Evolutionary conservation across 2,329 filamentous ascomycete genomes (phyloP), one percentile per base, ranked within the genome.

Genomic region (Diaporthe sp.): DNA sequence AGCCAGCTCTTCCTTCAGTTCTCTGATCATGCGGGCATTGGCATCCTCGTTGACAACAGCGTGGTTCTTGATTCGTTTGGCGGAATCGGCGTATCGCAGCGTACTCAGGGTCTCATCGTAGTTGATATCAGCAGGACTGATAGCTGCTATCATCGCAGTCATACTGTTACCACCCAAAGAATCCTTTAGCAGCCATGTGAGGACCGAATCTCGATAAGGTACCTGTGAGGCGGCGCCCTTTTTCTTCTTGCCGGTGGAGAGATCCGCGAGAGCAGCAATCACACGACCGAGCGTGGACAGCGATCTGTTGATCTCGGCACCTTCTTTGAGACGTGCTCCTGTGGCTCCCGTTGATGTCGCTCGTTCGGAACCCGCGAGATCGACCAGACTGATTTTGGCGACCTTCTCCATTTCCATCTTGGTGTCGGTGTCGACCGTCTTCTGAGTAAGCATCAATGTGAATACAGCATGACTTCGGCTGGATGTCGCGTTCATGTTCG

Each of bases 401-500:
- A 98, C 96, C 85, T 98, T 98, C 85, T 99, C 97, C 81, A 96
- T 94, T 80, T 96, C 95, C 96, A 99, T 97, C 78, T 95, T 97
- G 0, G 97, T 98, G 83, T 98, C 95, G 2, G 91, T 87, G 82
- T 99, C 97, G 82, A 94, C 94, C 76, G 94, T 92, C 84, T 98
- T 98, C 84, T 99, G 97, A 0, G 95, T 98, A 62, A 99, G 88
- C 81, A 96, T 98, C 72, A 99, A 88, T 28, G 97, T 99, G 83
- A 99, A 99, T 70, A 99, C 97, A 55, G 97, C 97, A 84, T 99
- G 97, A 83, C 96, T 98, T 88, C 97, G 93, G 90, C 95, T 98
- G 76, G 95, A 98, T 0, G 97, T 99, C 85, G 98, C 97, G 88
- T 99, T 99, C 97, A 99, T 99, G 89, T 98, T 99, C 53, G 97